Conservation (phyloP, 164 flowering plant species). For the Brasenia schreberi region DNA sequence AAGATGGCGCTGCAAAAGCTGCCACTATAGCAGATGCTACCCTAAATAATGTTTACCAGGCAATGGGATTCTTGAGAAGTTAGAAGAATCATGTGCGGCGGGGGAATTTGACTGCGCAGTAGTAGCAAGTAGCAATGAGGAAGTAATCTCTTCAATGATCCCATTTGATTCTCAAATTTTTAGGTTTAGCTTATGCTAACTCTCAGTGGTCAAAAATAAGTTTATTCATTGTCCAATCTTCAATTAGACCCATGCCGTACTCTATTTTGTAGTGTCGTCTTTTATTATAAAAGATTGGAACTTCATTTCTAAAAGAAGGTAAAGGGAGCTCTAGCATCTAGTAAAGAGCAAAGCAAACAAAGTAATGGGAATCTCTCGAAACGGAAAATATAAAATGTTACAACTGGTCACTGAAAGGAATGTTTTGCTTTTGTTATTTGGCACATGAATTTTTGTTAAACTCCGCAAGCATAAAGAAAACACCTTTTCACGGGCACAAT, state of each 20-base stretch:
- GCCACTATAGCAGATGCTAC: constrained; percentile 67
- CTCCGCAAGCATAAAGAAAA: too few species aligned
- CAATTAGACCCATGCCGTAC: background rate
- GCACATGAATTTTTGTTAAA: too few species aligned
- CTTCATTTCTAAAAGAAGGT: too few species aligned
- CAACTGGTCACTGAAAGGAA: too few species aligned
- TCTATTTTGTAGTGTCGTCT: background rate
- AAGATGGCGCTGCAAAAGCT: constrained; percentile 74
- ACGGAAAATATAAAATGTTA: too few species aligned
- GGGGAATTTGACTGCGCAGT: background rate
- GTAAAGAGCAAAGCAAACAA: too few species aligned
- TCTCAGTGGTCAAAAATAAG: background rate
- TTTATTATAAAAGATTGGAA: too few species aligned
- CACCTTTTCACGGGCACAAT: too few species aligned
- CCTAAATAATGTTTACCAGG: constrained; percentile 73
- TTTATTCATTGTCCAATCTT: background rate
- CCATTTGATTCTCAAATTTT: background rate
- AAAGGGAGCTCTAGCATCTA: too few species aligned
- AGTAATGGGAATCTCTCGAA: too few species aligned
- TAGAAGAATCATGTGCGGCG: background rate
- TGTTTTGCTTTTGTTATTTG: too few species aligned
- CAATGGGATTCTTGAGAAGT: constrained; percentile 74
- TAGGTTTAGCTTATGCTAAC: background rate
- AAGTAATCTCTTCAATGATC: background rate
- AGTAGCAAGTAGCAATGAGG: too few species aligned